phyloP scores from a whole-genome alignment of 495 filamentous ascomycete species.

The Cercophora scortea region DNA sequence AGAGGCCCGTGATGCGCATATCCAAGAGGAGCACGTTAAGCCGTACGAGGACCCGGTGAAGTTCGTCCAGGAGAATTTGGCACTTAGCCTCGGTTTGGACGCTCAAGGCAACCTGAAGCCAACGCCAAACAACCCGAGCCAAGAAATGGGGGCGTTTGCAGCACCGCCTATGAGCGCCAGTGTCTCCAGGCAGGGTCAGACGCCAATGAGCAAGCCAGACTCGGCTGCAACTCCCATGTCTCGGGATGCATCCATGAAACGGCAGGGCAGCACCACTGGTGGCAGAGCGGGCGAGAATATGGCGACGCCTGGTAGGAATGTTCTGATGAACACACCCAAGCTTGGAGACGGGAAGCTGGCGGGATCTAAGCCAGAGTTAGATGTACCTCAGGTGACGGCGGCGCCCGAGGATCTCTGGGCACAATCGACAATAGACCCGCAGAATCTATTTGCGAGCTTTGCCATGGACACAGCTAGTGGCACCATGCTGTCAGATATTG shows the following conservation, averaged over 20 bases:
- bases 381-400: conserved; percentile 10
- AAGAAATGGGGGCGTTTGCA: conserved; percentile 3
- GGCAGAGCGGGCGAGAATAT: conserved; percentile 18
- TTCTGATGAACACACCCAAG: conserved; percentile 14
- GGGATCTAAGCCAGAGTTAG: conserved; percentile 5
- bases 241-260: conserved; percentile 36
- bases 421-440: conserved; percentile 37
- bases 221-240: conserved; percentile 36
- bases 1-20: conserved; percentile 43
- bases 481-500: conserved; percentile 38
- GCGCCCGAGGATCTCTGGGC: conserved; percentile 25
- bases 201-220: conserved; percentile 28
- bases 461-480: conserved; percentile 19
- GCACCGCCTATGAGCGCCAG: conserved; percentile 24
- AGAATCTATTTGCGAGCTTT: conserved; percentile 31
- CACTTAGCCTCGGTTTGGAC: conserved; percentile 37
- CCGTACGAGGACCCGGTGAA: conserved; percentile 45
- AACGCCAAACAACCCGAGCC: conserved; percentile 3
- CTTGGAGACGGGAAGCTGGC: conserved; percentile 13
- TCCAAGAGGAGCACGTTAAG: conserved; percentile 45
- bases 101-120: conserved; percentile 32
- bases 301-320: conserved; percentile 18
- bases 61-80: conserved; percentile 40
- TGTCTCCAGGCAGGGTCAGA: conserved; percentile 38
- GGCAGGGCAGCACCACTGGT: conserved; percentile 31